Evolutionary conservation across 208 protist genomes (phyloP).

Genomic region (Leptomonas pyrrhocoris): DNA sequence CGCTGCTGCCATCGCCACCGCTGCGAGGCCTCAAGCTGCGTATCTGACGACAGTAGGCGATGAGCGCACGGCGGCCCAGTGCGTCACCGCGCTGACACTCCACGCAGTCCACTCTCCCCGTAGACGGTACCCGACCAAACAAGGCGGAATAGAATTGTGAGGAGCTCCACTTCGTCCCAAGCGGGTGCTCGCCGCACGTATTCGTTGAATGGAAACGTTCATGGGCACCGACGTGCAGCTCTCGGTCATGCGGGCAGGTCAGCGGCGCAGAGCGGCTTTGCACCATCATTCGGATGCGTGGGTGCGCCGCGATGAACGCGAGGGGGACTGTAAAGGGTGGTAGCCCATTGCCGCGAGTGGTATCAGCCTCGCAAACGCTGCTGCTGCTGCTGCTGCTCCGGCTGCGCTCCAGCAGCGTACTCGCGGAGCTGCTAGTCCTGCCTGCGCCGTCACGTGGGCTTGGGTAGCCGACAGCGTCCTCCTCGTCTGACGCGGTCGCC

Average conservation of each 20-base stretch:
- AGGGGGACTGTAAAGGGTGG: not conserved
- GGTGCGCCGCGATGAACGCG: conserved; percentile 1
- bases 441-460: too few species aligned
- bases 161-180: too few species aligned
- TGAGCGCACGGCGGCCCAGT: not conserved
- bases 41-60: conserved; percentile 2
- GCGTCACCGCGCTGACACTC: conserved; percentile 8
- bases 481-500: not conserved
- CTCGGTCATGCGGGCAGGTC: not conserved
- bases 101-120: conserved; percentile 7
- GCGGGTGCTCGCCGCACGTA: too few species aligned
- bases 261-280: not conserved
- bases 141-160: too few species aligned
- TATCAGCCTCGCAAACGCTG: not conserved
- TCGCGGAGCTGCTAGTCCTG: not conserved
- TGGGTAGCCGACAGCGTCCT: too few species aligned
- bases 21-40: not conserved
- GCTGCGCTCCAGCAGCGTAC: too few species aligned
- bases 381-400: not conserved
- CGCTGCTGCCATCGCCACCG: not conserved
- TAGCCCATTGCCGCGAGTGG: not conserved
- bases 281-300: not conserved
- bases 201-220: not conserved
- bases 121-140: too few species aligned
- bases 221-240: not conserved